These are phyloP conservation scores for Glycine latifolia DNA, from an alignment of 306 rosid genomes.

Conservation along the genomic window DNA sequence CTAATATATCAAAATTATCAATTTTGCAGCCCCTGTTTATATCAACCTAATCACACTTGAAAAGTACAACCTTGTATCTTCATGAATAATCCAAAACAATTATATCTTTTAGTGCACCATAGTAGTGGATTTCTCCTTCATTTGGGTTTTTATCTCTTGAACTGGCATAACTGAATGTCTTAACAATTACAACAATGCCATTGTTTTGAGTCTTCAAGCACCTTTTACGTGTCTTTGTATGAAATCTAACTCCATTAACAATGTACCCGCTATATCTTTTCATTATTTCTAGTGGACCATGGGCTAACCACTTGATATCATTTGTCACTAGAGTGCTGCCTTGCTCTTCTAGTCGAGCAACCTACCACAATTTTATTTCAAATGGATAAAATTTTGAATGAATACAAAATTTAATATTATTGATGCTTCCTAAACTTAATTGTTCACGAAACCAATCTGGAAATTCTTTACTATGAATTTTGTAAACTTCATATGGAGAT, in stretches of 20 bases:
- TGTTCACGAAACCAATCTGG: background rate
- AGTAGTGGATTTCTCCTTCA: background rate
- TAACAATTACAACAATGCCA: background rate
- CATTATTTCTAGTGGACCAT: constrained; percentile 12
- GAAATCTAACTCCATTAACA: constrained; percentile 6
- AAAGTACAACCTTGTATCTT: no score
- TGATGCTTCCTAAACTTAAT: background rate
- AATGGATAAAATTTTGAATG: background rate
- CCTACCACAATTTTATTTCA: background rate
- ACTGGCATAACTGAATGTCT: constrained; percentile 29
- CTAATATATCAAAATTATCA: no score
- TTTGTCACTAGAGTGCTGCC: background rate
- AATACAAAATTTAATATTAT: no score
- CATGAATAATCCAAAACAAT: no score
- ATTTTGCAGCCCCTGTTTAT: no score
- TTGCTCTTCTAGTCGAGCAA: constrained; percentile 10
- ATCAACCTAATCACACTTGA: no score
- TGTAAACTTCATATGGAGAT: background rate
- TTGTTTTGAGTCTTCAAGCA: no score
- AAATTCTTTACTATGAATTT: background rate
- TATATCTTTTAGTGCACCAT: background rate
- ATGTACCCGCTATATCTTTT: constrained; percentile 17
- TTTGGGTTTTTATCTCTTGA: background rate
- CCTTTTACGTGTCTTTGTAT: background rate
- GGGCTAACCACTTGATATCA: no score